A percentile compares a stretch with the other conserved stretches of the same genome.
Conservation (phyloP, 305 asterid species). For the Solanum hybrid region DNA sequence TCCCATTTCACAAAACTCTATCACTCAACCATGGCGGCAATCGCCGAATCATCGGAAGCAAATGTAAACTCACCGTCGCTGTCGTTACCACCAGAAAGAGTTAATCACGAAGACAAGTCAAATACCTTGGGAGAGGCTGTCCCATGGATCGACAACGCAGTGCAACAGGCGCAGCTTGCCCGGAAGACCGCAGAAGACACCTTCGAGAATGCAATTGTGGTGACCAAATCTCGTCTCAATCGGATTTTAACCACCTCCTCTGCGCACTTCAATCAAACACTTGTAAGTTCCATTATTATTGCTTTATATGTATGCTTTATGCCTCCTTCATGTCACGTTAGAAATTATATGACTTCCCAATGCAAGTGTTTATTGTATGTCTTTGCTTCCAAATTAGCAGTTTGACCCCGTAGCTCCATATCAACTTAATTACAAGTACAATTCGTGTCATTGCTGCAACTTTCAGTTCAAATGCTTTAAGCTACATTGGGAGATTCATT, state of each 20-base stretch:
- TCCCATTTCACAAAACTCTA: background rate
- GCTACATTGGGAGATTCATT: background rate
- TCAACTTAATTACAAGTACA: background rate
- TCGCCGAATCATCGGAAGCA: conserved; percentile 43
- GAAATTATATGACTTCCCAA: background rate
- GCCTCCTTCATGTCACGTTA: background rate
- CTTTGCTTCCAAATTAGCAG: background rate
- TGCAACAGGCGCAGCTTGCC: conserved; percentile 61
- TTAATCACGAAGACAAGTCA: conserved; percentile 9
- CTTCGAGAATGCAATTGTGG: conserved; percentile 50
- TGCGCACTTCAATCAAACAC: conserved; percentile 66
- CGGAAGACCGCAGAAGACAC: conserved; percentile 39
- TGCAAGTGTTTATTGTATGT: background rate
- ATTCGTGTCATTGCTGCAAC: background rate
- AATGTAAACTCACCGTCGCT: conserved; percentile 13
- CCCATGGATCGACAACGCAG: conserved; percentile 55
- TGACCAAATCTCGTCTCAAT: conserved; percentile 59
- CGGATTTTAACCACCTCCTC: conserved; percentile 67
- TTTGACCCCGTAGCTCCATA: background rate
- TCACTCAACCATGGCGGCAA: conserved; percentile 21
- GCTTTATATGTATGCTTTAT: background rate
- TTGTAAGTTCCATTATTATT: conserved; percentile 27
- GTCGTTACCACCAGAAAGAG: background rate
- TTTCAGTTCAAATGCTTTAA: background rate
- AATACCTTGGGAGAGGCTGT: conserved; percentile 24